These are phyloP conservation scores for Fistulinella prunicolor DNA, from an alignment of 768 basidiomycete species.

Conservation along the genomic window DNA sequence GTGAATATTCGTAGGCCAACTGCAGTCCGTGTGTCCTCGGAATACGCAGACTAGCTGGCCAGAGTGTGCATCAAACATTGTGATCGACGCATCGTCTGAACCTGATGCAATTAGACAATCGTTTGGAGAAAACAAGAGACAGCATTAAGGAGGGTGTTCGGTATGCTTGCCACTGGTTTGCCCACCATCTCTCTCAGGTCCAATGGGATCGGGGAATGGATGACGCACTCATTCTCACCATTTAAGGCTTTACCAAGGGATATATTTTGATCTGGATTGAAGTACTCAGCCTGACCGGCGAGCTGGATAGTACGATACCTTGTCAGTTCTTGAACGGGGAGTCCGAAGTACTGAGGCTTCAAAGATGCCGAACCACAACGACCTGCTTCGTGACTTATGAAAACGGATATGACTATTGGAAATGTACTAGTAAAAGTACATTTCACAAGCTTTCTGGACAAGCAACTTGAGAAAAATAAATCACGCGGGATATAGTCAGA, in stretches of 20 bases:
- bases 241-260: conserved; percentile 9
- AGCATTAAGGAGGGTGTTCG: conserved; percentile 14
- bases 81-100: conserved; percentile 13
- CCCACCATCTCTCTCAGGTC: conserved; percentile 14
- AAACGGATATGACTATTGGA: too few relatives aligned
- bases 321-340: too few relatives aligned
- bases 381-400: too few relatives aligned
- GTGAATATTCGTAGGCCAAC: conserved; percentile 13
- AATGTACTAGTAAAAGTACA: too few relatives aligned
- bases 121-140: conserved; percentile 21
- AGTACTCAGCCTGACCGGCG: conserved; percentile 19
- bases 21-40: conserved; percentile 20
- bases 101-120: conserved; percentile 12
- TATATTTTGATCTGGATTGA: conserved; percentile 19
- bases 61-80: conserved; percentile 10
- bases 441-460: too few relatives aligned
- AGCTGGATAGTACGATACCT: conserved; percentile 13
- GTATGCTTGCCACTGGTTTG: conserved; percentile 22
- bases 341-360: too few relatives aligned
- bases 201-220: conserved; percentile 4
- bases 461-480: too few relatives aligned
- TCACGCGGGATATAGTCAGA: too few relatives aligned
- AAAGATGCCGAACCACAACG: too few relatives aligned
- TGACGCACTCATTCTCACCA: conserved; percentile 2
- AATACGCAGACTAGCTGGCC: conserved; percentile 12